These are phyloP conservation scores for Tuber brumale DNA, from an alignment of 495 filamentous ascomycete species.

Conservation along the genomic window DNA sequence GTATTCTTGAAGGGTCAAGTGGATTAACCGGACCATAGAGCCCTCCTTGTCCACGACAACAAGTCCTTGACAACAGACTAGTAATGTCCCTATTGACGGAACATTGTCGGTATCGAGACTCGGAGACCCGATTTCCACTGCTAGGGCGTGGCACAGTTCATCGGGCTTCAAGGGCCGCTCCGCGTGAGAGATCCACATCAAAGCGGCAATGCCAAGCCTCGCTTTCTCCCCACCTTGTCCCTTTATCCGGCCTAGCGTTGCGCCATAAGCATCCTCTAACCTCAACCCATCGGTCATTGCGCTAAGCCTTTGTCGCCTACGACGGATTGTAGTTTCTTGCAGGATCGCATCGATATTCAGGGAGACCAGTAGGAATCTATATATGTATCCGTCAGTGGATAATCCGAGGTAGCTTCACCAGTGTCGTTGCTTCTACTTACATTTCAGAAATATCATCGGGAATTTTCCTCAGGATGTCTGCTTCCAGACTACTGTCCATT, in stretches of 20 bases:
- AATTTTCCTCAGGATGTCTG: not conserved
- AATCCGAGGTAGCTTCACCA: not conserved
- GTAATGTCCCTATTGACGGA: not conserved
- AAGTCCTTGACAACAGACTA: not conserved
- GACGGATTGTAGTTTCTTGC: too few species aligned
- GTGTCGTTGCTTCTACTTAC: not conserved
- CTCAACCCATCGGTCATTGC: too few species aligned
- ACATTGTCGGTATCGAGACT: not conserved
- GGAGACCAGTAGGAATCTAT: not conserved
- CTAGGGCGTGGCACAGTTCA: not conserved
- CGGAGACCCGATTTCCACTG: not conserved
- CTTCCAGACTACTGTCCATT: not conserved
- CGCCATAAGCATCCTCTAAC: too few species aligned
- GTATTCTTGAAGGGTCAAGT: not conserved
- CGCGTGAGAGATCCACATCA: too few species aligned
- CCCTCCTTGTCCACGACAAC: not conserved
- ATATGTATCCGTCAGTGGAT: not conserved
- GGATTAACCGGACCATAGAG: not conserved
- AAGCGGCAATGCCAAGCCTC: too few species aligned
- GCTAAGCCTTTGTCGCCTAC: too few species aligned
- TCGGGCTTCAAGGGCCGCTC: too few species aligned
- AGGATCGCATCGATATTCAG: too few species aligned
- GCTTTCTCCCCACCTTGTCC: too few species aligned
- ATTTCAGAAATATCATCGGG: not conserved
- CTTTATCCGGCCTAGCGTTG: too few species aligned